phyloP scores from a whole-genome alignment of 768 basidiomycete species.

The Xerocomellus dryophilus region DNA sequence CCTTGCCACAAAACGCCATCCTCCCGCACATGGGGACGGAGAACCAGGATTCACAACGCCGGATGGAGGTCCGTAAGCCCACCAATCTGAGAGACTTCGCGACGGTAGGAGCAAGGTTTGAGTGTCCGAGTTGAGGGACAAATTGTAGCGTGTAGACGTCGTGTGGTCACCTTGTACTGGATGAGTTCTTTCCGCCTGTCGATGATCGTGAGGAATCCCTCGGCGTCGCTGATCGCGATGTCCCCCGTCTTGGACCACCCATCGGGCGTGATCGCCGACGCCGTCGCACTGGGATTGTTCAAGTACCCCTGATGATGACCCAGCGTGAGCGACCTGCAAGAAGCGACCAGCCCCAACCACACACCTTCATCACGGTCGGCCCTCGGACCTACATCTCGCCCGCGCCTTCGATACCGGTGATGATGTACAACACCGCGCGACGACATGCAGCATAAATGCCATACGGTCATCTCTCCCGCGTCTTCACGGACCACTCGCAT shows the following conservation, averaged over 20 bases:
- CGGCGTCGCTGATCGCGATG: conserved; percentile 59
- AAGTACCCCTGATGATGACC: conserved; percentile 59
- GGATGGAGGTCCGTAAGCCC: conserved; percentile 82
- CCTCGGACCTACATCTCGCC: conserved; percentile 86
- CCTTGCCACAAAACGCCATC: conserved; percentile 79
- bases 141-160: conserved; percentile 8
- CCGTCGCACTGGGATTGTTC: conserved; percentile 68
- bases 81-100: conserved; percentile 68
- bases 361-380: conserved; percentile 75
- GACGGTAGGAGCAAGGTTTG: conserved; percentile 64
- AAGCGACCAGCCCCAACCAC: background rate
- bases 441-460: too few species aligned
- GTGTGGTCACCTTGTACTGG: conserved; percentile 57
- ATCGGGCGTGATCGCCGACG: conserved; percentile 62
- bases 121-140: conserved; percentile 49
- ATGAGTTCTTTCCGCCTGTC: conserved; percentile 74
- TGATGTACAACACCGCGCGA: conserved; percentile 12
- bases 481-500: conserved; percentile 67
- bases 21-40: conserved; percentile 93
- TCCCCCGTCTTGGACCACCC: conserved; percentile 92
- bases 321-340: background rate
- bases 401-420: conserved; percentile 37
- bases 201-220: conserved; percentile 74
- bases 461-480: conserved; percentile 40
- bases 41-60: conserved; percentile 72